Conservation (phyloP, 257 asterid species). For the Apocynum venetum region DNA sequence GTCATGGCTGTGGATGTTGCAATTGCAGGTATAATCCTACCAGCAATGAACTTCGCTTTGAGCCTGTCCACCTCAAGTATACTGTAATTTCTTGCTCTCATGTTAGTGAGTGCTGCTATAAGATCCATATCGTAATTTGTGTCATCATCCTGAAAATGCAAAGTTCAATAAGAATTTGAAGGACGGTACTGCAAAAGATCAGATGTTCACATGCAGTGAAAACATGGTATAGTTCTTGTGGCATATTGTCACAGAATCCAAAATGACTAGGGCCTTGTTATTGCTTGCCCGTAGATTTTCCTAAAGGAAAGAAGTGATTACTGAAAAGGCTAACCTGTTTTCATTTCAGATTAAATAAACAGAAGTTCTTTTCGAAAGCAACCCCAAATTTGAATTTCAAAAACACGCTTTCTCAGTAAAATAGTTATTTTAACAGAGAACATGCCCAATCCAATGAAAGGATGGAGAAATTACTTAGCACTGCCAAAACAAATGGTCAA, state of each 20-base stretch:
- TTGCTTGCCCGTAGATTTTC: background rate
- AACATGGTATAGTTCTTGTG: background rate
- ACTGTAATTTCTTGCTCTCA: conserved; percentile 93
- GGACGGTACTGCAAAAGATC: background rate
- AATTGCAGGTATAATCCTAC: conserved; percentile 87
- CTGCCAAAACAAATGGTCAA: background rate
- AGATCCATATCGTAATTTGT: conserved; percentile 88
- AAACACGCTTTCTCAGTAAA: too few species aligned
- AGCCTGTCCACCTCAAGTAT: conserved; percentile 88
- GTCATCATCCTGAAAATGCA: conserved; percentile 66
- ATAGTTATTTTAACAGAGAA: background rate
- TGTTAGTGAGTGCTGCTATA: conserved; percentile 87
- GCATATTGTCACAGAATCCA: background rate
- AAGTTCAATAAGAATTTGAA: background rate
- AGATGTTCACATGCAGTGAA: background rate
- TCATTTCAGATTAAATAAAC: background rate
- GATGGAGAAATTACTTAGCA: background rate
- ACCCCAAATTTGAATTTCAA: background rate
- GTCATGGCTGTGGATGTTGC: conserved; percentile 96
- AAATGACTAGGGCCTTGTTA: background rate
- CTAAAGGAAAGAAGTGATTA: background rate
- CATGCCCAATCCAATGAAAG: background rate
- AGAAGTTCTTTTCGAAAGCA: background rate
- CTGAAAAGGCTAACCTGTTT: background rate
- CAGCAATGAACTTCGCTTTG: conserved; percentile 87